Conservation (phyloP, 768 basidiomycete species). For the Pulveroboletus frians region DNA sequence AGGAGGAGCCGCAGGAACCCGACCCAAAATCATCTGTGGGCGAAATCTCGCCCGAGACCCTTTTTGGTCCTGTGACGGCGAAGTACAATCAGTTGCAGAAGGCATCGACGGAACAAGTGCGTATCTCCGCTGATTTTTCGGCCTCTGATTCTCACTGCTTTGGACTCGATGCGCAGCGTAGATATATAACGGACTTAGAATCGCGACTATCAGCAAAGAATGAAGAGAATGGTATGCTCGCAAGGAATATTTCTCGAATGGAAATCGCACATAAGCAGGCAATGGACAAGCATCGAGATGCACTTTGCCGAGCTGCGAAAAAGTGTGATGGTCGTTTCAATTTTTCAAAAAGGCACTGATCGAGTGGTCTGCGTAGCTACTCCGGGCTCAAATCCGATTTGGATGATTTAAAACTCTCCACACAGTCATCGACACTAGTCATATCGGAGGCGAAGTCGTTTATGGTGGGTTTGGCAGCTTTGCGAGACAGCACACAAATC, state of each 20-base stretch:
- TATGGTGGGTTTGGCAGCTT: conserved; percentile 22
- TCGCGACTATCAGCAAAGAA: conserved; percentile 15
- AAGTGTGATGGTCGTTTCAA: conserved; percentile 10
- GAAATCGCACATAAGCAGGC: conserved; percentile 13
- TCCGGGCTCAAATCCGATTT: conserved; percentile 27
- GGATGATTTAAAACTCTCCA: conserved; percentile 24
- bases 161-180: conserved; percentile 12
- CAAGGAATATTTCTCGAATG: conserved; percentile 10
- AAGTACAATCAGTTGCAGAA: conserved; percentile 2
- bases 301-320: conserved; percentile 12
- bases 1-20: conserved; percentile 6
- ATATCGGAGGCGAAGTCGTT: conserved; percentile 23
- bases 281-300: conserved; percentile 15
- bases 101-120: conserved; percentile 14
- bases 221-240: conserved; percentile 11
- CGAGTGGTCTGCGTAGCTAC: conserved; percentile 18
- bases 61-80: conserved; percentile 4
- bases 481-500: conserved; percentile 18
- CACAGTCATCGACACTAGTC: conserved; percentile 18
- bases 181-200: conserved; percentile 16
- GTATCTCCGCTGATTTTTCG: neutral
- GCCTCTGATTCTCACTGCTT: neutral
- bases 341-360: neutral
- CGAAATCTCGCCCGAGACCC: neutral
- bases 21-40: neutral